Conservation (phyloP, 2,329 filamentous ascomycete species). For the Fusarium falciforme region DNA sequence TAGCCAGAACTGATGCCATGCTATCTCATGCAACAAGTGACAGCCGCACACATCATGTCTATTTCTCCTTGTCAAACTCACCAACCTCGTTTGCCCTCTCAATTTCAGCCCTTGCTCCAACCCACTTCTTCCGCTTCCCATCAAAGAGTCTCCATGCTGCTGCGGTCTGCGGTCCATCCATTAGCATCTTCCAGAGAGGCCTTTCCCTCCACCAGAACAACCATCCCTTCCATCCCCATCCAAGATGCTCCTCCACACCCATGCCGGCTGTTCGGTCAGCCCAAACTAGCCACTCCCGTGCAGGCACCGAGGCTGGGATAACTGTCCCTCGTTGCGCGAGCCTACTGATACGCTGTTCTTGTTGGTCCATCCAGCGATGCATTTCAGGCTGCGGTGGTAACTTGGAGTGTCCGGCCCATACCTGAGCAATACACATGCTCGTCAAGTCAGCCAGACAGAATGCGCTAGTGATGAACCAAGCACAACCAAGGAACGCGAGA, state of each 20-base stretch:
- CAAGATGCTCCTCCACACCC: slow-evolving; percentile 52
- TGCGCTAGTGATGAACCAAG: slow-evolving; percentile 40
- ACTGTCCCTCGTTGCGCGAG: slow-evolving; percentile 28
- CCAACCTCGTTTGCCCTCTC: neutral
- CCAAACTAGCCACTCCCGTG: slow-evolving; percentile 40
- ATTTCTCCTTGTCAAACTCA: neutral
- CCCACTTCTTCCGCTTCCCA: neutral
- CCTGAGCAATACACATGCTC: slow-evolving; percentile 49
- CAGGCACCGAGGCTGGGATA: slow-evolving; percentile 36
- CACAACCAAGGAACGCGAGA: slow-evolving; percentile 50
- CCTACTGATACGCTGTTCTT: neutral
- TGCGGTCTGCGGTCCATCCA: slow-evolving; percentile 38
- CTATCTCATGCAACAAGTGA: neutral
- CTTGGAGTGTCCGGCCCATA: slow-evolving; percentile 37
- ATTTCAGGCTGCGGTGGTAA: slow-evolving; percentile 51
- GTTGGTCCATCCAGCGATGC: slow-evolving; percentile 40
- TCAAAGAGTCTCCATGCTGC: slow-evolving; percentile 8
- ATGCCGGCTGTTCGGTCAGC: slow-evolving; percentile 52
- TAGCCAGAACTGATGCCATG: neutral
- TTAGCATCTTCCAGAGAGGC: slow-evolving; percentile 51
- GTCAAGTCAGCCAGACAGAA: slow-evolving; percentile 40
- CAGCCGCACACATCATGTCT: neutral
- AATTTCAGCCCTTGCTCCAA: neutral
- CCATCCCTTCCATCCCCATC: slow-evolving; percentile 54
- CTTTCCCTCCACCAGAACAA: slow-evolving; percentile 54